Evolutionary conservation across 1,284 basidiomycete species (phyloP), one percentile per base, ranked within the genome.

Genomic region (Sanghuangporus weigelae): DNA sequence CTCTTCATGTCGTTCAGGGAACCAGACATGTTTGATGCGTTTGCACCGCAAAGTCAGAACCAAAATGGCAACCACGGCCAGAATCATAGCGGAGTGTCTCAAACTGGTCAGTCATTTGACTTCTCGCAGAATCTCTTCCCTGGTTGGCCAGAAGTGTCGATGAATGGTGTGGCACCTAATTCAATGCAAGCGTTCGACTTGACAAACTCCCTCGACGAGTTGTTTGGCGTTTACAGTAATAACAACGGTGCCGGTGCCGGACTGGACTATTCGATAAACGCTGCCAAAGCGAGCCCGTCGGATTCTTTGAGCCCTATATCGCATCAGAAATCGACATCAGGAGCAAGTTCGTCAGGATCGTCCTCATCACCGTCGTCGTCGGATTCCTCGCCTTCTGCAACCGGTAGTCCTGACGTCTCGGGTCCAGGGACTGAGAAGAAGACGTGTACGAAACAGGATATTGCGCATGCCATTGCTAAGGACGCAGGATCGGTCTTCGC

Each of bases 1-100:
- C 80, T 85, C 73, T 91, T 87, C 78, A 90, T 89, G 79, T 90
- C 90, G n/a, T 88, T 88, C 70, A 82, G 85, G 10, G 87, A 90
- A 56, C 79, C 81, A 1, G 84, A 84, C 64, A 62, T 67, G 19
- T 62, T 67, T 39, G 44, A 50, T 42, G 8, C 39, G 7, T 39
- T 57, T 4, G 39, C 19, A 6, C 56, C 21, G 10, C 39, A 40
- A 39, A 19, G 23, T 44, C 57, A 59, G 16, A 57, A 36, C n/a
- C 49, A 35, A 40, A 35, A 19, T 42, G 6, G 61, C 21, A 44
- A 42, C 31, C 44, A 40, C 19, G 44, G 39, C 19, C 59, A 40
- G 1, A 42, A 23, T 26, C 26, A 21, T 23, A 7, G 46, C 8
- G 46, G 39, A n/a, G 16, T 46, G 44, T 7, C 16, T 19, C 44